phyloP scores from a whole-genome alignment of 2,329 filamentous ascomycete genomes.

The Colletotrichum sp. region DNA sequence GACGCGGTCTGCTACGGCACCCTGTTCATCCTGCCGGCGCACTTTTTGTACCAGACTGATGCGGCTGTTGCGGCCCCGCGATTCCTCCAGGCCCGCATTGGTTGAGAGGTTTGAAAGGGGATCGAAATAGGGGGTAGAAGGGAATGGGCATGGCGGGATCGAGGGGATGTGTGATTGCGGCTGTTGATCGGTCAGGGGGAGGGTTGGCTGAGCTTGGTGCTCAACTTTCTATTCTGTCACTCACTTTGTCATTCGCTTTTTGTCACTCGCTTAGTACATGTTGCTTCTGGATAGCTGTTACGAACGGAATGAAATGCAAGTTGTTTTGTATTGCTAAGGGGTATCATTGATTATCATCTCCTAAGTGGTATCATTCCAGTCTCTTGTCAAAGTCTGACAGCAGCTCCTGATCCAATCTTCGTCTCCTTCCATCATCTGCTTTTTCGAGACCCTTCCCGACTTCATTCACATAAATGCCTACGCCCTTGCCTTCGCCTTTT shows the following conservation, averaged over 20 bases:
- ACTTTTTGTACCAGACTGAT: constrained; percentile 32
- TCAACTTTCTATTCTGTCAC: not conserved
- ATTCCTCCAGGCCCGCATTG: constrained; percentile 26
- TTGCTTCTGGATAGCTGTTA: not conserved
- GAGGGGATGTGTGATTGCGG: not conserved
- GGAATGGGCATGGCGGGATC: not conserved
- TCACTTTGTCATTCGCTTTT: not conserved
- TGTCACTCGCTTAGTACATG: not conserved
- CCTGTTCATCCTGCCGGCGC: constrained; percentile 37
- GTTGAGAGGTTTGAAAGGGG: not conserved
- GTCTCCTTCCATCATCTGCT: not conserved
- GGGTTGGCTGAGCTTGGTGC: not conserved
- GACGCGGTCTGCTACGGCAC: constrained; percentile 43
- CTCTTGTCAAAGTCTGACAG: not conserved
- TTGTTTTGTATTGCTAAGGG: not conserved
- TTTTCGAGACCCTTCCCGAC: not conserved
- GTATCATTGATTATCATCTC: constrained; percentile 10
- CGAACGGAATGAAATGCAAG: not conserved
- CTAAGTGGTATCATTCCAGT: not conserved
- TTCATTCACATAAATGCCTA: rapidly evolving
- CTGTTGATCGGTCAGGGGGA: not conserved
- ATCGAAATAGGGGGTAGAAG: not conserved
- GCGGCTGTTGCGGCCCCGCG: constrained; percentile 25
- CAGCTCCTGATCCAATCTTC: not conserved
- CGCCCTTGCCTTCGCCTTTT: not conserved